phyloP scores from a whole-genome alignment of 805 yeast genomes.

The Metschnikowia cubensis region DNA sequence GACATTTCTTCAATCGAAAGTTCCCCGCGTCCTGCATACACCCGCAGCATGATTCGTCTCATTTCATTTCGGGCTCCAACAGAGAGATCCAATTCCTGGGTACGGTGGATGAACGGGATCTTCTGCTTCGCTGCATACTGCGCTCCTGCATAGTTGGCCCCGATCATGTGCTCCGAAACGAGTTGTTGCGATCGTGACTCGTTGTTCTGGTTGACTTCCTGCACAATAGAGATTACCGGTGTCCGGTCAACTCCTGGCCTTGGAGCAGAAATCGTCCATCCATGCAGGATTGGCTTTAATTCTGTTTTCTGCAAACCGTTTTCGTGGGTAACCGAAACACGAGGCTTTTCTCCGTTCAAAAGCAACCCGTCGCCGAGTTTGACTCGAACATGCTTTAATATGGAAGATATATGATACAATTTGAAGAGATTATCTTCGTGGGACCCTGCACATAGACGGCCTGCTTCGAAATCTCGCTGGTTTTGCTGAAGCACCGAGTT shows the following conservation, averaged over 20 bases:
- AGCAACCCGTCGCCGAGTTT: conserved; percentile 22
- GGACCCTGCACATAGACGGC: conserved; percentile 9
- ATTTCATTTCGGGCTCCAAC: conserved; percentile 23
- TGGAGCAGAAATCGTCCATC: conserved; percentile 12
- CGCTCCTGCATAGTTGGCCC: conserved; percentile 65
- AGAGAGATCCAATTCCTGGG: conserved; percentile 30
- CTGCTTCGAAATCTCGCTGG: conserved; percentile 8
- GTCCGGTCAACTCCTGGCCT: background rate
- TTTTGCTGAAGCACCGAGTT: conserved; percentile 43
- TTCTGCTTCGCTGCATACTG: conserved; percentile 37
- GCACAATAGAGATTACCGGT: conserved; percentile 12
- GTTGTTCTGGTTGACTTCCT: conserved; percentile 15
- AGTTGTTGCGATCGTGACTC: conserved; percentile 51
- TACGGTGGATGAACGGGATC: conserved; percentile 51
- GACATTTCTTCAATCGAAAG: conserved; percentile 40
- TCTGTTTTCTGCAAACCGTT: background rate
- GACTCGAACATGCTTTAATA: conserved; percentile 24
- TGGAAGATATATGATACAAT: conserved; percentile 25
- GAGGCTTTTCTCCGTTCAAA: conserved; percentile 14
- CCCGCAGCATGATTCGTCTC: conserved; percentile 18
- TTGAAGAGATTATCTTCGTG: conserved; percentile 27
- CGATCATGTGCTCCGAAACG: conserved; percentile 82
- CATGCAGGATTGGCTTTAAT: conserved; percentile 9
- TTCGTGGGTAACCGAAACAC: conserved; percentile 14
- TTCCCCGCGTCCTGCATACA: conserved; percentile 13